A percentile compares a stretch with the other conserved stretches of the same genome.
Conservation (phyloP, 129 eudicot genomes). For the Deinandra increscens region DNA sequence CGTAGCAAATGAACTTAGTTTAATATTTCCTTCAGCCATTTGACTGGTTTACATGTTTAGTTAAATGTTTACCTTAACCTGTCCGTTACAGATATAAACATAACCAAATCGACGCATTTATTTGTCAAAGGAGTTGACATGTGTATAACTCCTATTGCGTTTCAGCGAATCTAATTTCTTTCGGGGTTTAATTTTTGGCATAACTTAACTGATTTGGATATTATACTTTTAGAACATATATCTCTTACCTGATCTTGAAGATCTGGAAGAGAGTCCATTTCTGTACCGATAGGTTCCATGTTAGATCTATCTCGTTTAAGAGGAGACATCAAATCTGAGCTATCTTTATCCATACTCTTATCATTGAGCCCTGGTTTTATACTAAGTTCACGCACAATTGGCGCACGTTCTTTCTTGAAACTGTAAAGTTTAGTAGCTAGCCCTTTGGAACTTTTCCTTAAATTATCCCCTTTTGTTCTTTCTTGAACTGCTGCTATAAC, state of each 20-base stretch:
- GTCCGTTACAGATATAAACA: neutral
- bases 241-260: conserved; percentile 76
- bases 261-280: conserved; percentile 67
- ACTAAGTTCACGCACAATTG: conserved; percentile 46
- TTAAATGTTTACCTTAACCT: neutral
- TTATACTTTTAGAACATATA: neutral
- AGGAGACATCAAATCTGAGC: conserved; percentile 29
- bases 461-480: conserved; percentile 53
- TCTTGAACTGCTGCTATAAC: conserved; percentile 65
- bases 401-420: conserved; percentile 66
- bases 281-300: conserved; percentile 43
- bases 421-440: conserved; percentile 87
- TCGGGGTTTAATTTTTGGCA: neutral
- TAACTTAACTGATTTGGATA: neutral
- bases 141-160: neutral
- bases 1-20: neutral
- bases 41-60: neutral
- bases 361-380: conserved; percentile 37
- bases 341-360: conserved; percentile 23
- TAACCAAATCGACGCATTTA: neutral
- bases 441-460: conserved; percentile 63
- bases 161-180: neutral
- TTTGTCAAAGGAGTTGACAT: conserved; percentile 3
- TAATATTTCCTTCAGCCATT: neutral
- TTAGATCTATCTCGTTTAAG: conserved; percentile 50